Base-by-base conservation (phyloP, 345 rosid genomes). In the Clausena lansium region DNA sequence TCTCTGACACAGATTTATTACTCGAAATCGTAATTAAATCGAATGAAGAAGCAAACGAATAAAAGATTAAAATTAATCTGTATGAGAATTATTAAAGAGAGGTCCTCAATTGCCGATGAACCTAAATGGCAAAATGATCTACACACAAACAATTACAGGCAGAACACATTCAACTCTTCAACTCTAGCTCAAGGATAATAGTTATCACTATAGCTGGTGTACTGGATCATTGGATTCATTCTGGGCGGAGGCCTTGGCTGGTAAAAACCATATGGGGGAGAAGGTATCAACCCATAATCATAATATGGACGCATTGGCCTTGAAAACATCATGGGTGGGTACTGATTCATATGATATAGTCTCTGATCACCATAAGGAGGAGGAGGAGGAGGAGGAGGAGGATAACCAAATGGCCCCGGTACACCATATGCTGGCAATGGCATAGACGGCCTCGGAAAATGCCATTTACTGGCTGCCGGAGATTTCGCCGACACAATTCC, bases 181-280 rank as follows among this genome's bases (percentile, higher is more conserved):
- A 10, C 15, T 41, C 15, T 9, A 60, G 69, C 10, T 61, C 77
- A 62, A 41, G 69, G 77, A 62, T 41, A 45, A 61, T 17, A 22
- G 20, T 73, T 38, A 39, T 73, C 76, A 4, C 27, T 10, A 15
- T 61, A 74, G 58, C 57, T 50, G 9, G 68, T 74, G 25, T 61
- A 74, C 57, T 61, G 77, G 58, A 41, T 62, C 77, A 74, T 74
- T 5, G 77, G 77, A 65, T 74, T 74, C 68, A 62, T 28, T 38
- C 17, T 73, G 19, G 59, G 41, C 13, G 61, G 32, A 57, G 65
- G 50, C 52, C 27, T 73, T 19, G 67, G 47, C 67, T 73, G 76
- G 67, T 38, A 73, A 25, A 19, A 15, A 20, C 52, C 30, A 24
- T 24, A 58, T 0, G 33, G 60, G 5, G 28, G 75, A 6, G 75